phyloP scores from a whole-genome alignment of 345 rosid genomes.

The Corchorus olitorius region DNA sequence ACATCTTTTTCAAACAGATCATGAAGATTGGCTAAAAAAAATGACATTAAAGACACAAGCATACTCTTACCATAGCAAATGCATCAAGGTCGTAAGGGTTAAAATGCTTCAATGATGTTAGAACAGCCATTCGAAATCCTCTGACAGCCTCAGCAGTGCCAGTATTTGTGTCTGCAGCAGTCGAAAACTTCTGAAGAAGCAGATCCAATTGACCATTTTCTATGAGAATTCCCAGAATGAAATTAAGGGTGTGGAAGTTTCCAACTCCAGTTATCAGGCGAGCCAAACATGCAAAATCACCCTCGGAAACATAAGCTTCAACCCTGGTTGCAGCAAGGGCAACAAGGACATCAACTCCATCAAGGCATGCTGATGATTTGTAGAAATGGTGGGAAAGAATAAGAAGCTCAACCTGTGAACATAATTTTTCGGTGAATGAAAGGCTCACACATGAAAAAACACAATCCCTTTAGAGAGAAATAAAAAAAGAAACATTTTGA shows the following conservation, averaged over 20 bases:
- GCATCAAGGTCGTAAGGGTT: constrained; percentile 89
- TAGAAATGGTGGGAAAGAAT: constrained; percentile 96
- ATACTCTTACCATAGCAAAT: constrained; percentile 75
- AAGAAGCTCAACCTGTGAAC: constrained; percentile 89
- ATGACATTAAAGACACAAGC: not conserved
- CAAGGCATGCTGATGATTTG: constrained; percentile 97
- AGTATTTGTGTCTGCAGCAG: constrained; percentile 81
- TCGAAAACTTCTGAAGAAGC: constrained; percentile 87
- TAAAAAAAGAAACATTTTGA: not conserved
- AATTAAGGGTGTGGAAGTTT: constrained; percentile 92
- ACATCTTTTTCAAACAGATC: not conserved
- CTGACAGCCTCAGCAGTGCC: constrained; percentile 87
- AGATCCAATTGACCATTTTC: constrained; percentile 95
- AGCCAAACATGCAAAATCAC: constrained; percentile 93
- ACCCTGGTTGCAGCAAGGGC: constrained; percentile 98
- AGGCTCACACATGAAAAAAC: not conserved
- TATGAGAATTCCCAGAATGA: constrained; percentile 91
- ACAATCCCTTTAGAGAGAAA: not conserved
- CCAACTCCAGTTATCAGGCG: constrained; percentile 95
- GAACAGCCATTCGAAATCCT: constrained; percentile 96
- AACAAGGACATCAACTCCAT: constrained; percentile 98
- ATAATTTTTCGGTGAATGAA: constrained; percentile 18
- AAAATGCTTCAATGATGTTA: constrained; percentile 91
- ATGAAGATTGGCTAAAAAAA: not conserved
- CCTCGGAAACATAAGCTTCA: constrained; percentile 91